These are phyloP conservation scores for Eimeria acervulina DNA, from an alignment of 169 alveolate genomes.

Conservation along the genomic window DNA sequence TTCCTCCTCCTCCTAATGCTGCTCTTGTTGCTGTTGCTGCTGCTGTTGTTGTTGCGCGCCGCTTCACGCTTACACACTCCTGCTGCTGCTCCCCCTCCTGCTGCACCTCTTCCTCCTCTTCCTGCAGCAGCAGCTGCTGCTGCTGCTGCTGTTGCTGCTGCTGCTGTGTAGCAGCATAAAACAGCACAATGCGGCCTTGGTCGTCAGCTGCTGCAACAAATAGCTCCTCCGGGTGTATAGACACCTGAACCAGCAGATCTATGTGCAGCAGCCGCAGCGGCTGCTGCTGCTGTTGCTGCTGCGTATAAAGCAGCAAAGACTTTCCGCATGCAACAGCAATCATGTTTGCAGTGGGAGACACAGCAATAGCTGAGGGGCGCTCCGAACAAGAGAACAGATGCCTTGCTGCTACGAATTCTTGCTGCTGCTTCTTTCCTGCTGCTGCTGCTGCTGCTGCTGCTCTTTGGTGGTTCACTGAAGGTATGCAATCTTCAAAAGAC, in stretches of 20 bases:
- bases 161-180: constrained; percentile 30
- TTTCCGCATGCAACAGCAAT: constrained; percentile 69
- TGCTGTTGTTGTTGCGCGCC: neutral
- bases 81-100: constrained; percentile 37
- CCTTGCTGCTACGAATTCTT: neutral
- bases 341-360: constrained; percentile 26
- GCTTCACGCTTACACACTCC: neutral
- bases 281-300: constrained; percentile 53
- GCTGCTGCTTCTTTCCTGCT: neutral
- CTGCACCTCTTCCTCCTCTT: neutral
- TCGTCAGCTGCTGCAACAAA: constrained; percentile 70
- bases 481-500: constrained; percentile 9
- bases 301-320: constrained; percentile 51
- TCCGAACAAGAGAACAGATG: constrained; percentile 16
- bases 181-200: constrained; percentile 60
- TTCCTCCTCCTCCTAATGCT: constrained; percentile 18
- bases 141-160: constrained; percentile 45
- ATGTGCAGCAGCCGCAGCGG: constrained; percentile 62
- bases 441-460: constrained; percentile 28
- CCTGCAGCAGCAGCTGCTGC: constrained; percentile 60
- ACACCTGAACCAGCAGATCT: constrained; percentile 77
- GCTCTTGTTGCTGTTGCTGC: constrained; percentile 54
- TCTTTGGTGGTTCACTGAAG: neutral
- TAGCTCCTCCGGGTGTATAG: constrained; percentile 78
- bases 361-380: constrained; percentile 64